Base-by-base conservation (phyloP, 345 rosid genomes). In the Salix dunnii region DNA sequence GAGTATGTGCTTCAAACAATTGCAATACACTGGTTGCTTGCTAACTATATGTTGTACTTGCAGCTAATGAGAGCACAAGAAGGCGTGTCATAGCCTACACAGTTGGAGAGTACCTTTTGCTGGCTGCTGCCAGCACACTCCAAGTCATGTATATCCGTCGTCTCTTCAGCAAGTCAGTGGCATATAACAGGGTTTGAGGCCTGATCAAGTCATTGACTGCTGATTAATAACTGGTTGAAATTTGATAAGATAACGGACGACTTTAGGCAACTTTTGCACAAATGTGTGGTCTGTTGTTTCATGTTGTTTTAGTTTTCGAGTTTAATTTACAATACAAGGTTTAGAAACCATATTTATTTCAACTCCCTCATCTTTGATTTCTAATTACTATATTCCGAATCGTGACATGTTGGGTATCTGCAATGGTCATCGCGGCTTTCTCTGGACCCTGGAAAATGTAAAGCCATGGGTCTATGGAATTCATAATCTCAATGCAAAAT, bases 41-140 rank as follows among this genome's bases (percentile, higher is more conserved):
- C 67, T 25, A 30, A 3, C 1, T 48, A 33, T 75, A 58, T 51
- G 9, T 48, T 1, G 35, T 64, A 79, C 48, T 70, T 82, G 88
- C 95, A 93, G 98, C 98, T 3, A 96, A 92, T 70, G 99, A 96
- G 86, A 96, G 99, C 87, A 96, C 98, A 16, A 82, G 94, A 61
- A 91, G 80, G 86, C 89, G 98, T 0, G 96, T 93, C 73, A 83
- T 96, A 73, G 90, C 87, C 75, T 93, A 93, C 92, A 93, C 97
- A 13, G 81, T 89, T 40, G 93, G 86, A 62, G 99, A 96, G 78
- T 93, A 93, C 82, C 66, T 92, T 3, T 70, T 93, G 79, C 85
- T 96, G 70, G 96, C 89, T 33, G 75, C 77, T 70, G 90, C 86
- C 5, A 96, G 99, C 77, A 76, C 86, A 1, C 91, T 96, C 84